Base-by-base conservation (phyloP, 805 yeast species). In the Candida lessepsii region DNA sequence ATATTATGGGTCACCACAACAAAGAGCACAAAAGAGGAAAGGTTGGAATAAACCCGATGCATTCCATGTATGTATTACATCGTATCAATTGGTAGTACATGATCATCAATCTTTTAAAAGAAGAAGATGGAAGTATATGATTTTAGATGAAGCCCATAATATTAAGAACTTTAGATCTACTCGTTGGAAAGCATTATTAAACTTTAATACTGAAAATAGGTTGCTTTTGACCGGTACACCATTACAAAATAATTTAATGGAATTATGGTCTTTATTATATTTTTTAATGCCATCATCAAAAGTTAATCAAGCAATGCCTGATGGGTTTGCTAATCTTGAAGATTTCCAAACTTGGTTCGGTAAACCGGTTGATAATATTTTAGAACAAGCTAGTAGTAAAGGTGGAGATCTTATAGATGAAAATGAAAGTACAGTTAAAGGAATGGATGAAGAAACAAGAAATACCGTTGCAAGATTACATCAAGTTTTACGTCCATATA, bases 291-390 rank as follows among this genome's bases (percentile, higher is more conserved):
- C 99, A 0, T 84, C 95, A 1, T 72, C 88, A 0, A 81, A 81
- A 40, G 80, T 76, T 1, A 70, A 64, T 35, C 84, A 82, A 48
- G 75, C 83, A 10, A 83, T 87, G 89, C 91, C 96, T 0, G 90
- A 84, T 37, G 99, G 98, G 2, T 93, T 93, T 75, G 98, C 99
- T 1, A 89, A 91, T 54, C 70, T 93, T 44, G 93, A 87, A 48
- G 96, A 93, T 54, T 93, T 93, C 60, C 99, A 93, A 54, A 95
- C 86, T 49, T 93, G 99, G 99, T 93, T 93, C 62, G 96, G 97
- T n/a, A 78, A 82, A 45, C 99, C 99, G 0, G 97, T 93, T 3
- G 98, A 93, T 58, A 85, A 80, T 50, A 80, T 93, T 45, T 81
- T 93, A 39, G 97, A 93, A 60, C 83, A 80, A 42, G 58, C 69